These are phyloP conservation scores for Chaetomium sp. DNA, from an alignment of 2,329 filamentous ascomycete genomes.

Conservation along the genomic window DNA sequence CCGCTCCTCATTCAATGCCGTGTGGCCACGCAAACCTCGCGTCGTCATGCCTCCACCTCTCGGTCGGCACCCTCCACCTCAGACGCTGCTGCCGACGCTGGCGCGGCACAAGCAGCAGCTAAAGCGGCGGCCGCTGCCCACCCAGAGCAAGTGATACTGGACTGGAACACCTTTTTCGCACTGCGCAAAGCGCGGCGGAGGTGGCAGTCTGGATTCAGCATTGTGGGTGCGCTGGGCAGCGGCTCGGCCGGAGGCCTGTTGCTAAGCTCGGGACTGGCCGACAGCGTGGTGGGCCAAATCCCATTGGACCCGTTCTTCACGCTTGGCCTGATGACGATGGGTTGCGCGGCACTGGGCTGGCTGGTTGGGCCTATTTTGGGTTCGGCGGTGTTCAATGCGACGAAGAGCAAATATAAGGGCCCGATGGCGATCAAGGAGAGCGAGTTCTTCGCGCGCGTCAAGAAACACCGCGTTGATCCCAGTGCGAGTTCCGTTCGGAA, in stretches of 20 bases:
- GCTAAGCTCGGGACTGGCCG: slow-evolving; percentile 65
- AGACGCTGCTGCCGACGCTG: slow-evolving; percentile 20
- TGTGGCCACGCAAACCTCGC: slow-evolving; percentile 14
- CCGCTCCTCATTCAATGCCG: slow-evolving; percentile 16
- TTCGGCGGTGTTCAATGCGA: slow-evolving; percentile 68
- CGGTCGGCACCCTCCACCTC: not conserved
- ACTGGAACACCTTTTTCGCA: slow-evolving; percentile 91
- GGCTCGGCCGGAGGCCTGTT: slow-evolving; percentile 59
- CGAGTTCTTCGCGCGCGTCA: slow-evolving; percentile 87
- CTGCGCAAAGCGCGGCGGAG: slow-evolving; percentile 79
- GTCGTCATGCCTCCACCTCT: slow-evolving; percentile 15
- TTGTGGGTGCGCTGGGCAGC: slow-evolving; percentile 55
- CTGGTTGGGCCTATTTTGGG: slow-evolving; percentile 78
- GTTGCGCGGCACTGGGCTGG: slow-evolving; percentile 79
- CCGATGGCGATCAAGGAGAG: slow-evolving; percentile 83
- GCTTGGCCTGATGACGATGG: slow-evolving; percentile 71
- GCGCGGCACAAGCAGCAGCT: slow-evolving; percentile 23
- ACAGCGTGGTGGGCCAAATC: slow-evolving; percentile 62
- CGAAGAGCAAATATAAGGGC: slow-evolving; percentile 62
- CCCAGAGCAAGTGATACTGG: slow-evolving; percentile 41
- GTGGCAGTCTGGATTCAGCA: slow-evolving; percentile 73
- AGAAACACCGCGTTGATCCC: slow-evolving; percentile 87
- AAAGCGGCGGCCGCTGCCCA: slow-evolving; percentile 25
- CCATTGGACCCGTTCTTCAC: slow-evolving; percentile 85
- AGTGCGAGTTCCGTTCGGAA: slow-evolving; percentile 83